A percentile compares a stretch with the other conserved stretches of the same genome.
Conservation (phyloP, 2,329 filamentous ascomycete genomes). For the Calonectria multiphialidica region DNA sequence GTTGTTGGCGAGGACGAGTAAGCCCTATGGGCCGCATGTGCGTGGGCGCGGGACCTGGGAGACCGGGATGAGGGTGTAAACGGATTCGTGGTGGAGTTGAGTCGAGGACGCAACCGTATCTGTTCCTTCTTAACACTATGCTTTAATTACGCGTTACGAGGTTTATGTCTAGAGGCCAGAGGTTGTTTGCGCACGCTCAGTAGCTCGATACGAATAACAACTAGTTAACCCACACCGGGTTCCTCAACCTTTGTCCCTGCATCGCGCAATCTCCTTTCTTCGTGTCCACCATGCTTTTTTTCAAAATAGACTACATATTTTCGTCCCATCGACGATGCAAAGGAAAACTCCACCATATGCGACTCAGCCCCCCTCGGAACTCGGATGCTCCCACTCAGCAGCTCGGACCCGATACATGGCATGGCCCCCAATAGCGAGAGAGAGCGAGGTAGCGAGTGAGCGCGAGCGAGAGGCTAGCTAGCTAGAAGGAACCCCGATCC, state of each 20-base stretch:
- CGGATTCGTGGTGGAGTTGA: not conserved
- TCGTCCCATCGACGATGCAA: not conserved
- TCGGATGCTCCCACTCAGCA: not conserved
- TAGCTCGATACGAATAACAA: not conserved
- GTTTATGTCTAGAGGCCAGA: not conserved
- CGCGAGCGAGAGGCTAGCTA: no score
- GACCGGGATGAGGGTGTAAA: not conserved
- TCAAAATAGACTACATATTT: not conserved
- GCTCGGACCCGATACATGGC: not conserved
- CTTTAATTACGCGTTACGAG: not conserved
- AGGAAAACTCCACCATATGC: not conserved
- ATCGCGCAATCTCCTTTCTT: not conserved
- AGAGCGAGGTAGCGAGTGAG: not conserved
- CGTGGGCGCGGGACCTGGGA: not conserved
- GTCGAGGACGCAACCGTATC: not conserved
- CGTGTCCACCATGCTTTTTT: not conserved
- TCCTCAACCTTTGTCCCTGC: not conserved
- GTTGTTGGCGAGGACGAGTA: constrained; percentile 26
- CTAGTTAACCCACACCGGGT: not conserved
- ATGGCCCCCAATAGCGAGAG: not conserved
- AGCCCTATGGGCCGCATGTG: not conserved
- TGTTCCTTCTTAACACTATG: not conserved
- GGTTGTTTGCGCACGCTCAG: not conserved
- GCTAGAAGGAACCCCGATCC: not conserved
- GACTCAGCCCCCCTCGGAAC: not conserved